phyloP scores from a whole-genome alignment of 2,329 filamentous ascomycete species.

The Scedosporium boydii region DNA sequence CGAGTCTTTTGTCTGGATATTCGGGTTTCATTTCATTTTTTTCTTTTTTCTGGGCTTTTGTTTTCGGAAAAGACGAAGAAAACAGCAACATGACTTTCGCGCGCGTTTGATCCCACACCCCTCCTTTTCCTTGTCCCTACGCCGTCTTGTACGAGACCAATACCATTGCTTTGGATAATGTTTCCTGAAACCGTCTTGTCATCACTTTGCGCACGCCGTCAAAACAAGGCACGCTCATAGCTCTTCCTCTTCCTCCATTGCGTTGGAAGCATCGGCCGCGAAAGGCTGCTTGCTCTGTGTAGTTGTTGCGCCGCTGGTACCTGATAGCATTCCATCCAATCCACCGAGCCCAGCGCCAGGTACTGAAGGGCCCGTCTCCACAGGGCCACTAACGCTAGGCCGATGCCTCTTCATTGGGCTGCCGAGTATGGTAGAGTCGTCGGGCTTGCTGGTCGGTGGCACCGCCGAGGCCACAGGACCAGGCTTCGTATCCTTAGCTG shows the following conservation, averaged over 20 bases:
- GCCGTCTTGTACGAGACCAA: too few species aligned
- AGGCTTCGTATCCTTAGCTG: conserved; percentile 31
- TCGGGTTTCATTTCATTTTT: too few species aligned
- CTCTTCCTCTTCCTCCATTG: conserved; percentile 12
- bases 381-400: conserved; percentile 32
- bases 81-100: too few species aligned
- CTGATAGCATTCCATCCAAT: neutral
- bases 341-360: neutral
- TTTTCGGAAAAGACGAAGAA: too few species aligned
- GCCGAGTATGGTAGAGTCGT: conserved; percentile 32
- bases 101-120: too few species aligned
- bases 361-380: neutral
- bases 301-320: neutral
- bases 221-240: conserved; percentile 3
- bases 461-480: conserved; percentile 7
- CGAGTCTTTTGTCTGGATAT: too few species aligned
- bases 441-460: conserved; percentile 7
- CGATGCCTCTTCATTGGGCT: conserved; percentile 71
- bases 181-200: too few species aligned
- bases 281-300: neutral
- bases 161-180: too few species aligned
- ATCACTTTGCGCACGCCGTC: too few species aligned
- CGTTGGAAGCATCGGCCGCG: neutral
- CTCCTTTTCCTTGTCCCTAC: too few species aligned
- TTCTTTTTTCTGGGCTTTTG: too few species aligned